These are phyloP conservation scores for Yarrowia divulgata DNA, from an alignment of 805 yeast genomes.

Conservation along the genomic window DNA sequence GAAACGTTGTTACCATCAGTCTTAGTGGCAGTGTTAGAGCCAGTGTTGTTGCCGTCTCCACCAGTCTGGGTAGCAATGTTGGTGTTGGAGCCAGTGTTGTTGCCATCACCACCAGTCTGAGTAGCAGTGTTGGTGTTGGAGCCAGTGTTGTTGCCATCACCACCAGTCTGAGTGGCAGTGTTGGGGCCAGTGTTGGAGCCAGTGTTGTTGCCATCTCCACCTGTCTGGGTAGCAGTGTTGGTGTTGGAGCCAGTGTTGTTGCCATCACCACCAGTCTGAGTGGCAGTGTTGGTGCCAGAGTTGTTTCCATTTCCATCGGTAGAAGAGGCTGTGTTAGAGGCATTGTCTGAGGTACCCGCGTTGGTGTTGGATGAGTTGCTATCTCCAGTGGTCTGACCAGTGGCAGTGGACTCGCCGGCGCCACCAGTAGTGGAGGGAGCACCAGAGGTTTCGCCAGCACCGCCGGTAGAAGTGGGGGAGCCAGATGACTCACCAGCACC, in stretches of 20 bases:
- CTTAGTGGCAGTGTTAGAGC: constrained; percentile 2
- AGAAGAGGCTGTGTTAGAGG: too few relatives aligned
- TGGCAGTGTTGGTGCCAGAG: not conserved
- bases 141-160: constrained; percentile 5
- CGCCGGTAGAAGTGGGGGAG: too few relatives aligned
- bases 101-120: constrained; percentile 15
- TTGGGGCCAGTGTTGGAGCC: not conserved
- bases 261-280: not conserved
- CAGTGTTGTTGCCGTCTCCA: constrained; percentile 2
- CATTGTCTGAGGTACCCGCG: not conserved
- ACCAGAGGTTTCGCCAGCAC: too few relatives aligned
- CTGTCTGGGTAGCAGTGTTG: constrained; percentile 14
- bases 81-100: not conserved
- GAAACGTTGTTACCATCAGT: not conserved
- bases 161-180: constrained; percentile 18
- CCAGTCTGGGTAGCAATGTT: not conserved
- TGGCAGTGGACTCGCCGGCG: not conserved
- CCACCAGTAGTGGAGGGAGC: too few relatives aligned
- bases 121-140: not conserved
- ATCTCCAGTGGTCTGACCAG: not conserved
- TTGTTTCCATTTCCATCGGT: too few relatives aligned
- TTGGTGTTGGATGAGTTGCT: not conserved
- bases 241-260: not conserved
- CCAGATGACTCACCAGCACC: not conserved
- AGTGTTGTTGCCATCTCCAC: constrained; percentile 7